phyloP scores from a whole-genome alignment of 805 yeast species.

The Candida vartiovaarae region DNA sequence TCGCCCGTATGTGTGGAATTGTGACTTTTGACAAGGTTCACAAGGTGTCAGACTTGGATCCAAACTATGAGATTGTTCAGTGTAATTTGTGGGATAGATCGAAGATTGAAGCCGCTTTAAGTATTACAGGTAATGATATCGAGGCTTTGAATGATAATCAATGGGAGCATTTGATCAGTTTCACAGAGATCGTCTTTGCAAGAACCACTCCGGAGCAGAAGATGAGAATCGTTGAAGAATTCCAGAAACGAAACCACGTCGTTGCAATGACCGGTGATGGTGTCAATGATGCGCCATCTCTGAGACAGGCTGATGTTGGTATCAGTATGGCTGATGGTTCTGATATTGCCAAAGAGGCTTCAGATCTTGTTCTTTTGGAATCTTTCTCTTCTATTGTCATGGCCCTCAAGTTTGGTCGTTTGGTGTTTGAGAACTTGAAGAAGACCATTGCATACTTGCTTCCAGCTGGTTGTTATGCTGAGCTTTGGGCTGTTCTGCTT shows the following conservation, averaged over 20 bases:
- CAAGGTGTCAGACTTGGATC: slow-evolving; percentile 16
- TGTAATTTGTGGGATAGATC: slow-evolving; percentile 9
- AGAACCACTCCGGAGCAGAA: slow-evolving; percentile 42
- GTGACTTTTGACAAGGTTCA: slow-evolving; percentile 12
- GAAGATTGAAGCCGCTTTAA: slow-evolving; percentile 23
- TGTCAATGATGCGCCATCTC: slow-evolving; percentile 83
- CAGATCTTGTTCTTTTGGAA: slow-evolving; percentile 20
- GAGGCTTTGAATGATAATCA: slow-evolving; percentile 29
- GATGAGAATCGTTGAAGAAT: slow-evolving; percentile 39
- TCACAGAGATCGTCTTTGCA: slow-evolving; percentile 33
- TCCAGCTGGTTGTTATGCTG: slow-evolving; percentile 48
- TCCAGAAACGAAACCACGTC: slow-evolving; percentile 59
- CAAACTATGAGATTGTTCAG: slow-evolving; percentile 2
- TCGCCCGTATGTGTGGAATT: slow-evolving; percentile 39
- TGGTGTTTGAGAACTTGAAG: slow-evolving; percentile 42
- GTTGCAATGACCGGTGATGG: slow-evolving; percentile 95
- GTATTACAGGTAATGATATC: slow-evolving; percentile 30
- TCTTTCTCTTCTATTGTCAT: slow-evolving; percentile 27
- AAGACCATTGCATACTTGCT: slow-evolving; percentile 40
- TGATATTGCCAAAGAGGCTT: slow-evolving; percentile 22
- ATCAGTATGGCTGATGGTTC: slow-evolving; percentile 52
- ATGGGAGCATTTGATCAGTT: slow-evolving; percentile 34
- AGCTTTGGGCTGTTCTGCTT: slow-evolving; percentile 42
- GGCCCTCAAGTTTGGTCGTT: slow-evolving; percentile 36
- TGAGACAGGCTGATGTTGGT: slow-evolving; percentile 78